These are phyloP conservation scores for Orobanche coerulescens DNA, from an alignment of 257 asterid species.

Conservation along the genomic window DNA sequence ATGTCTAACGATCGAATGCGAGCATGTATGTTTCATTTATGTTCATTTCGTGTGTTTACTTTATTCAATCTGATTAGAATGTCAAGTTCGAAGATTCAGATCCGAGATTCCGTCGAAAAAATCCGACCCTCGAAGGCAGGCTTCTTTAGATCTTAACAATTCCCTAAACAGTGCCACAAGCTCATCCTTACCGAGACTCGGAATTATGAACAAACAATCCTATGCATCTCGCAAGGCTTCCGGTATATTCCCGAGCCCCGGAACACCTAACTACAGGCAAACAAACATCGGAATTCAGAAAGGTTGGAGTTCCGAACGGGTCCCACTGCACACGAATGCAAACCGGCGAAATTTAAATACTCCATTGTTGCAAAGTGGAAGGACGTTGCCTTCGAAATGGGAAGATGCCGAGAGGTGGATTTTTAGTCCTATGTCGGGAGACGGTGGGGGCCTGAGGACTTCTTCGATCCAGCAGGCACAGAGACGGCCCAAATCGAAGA, in stretches of 20 bases:
- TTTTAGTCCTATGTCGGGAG: constrained; percentile 77
- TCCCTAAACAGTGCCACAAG: constrained; percentile 29
- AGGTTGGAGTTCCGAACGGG: constrained; percentile 95
- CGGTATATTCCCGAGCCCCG: constrained; percentile 72
- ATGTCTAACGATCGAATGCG: background rate
- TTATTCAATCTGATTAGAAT: constrained; percentile 40
- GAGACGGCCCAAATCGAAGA: constrained; percentile 79
- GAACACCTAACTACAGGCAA: constrained; percentile 72
- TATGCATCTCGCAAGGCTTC: constrained; percentile 34
- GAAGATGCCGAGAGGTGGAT: constrained; percentile 99
- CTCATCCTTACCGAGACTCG: constrained; percentile 56
- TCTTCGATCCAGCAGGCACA: constrained; percentile 60
- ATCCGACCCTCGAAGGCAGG: constrained; percentile 56
- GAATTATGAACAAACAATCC: constrained; percentile 45
- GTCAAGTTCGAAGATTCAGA: constrained; percentile 67
- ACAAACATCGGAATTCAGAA: constrained; percentile 60
- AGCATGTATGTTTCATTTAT: constrained; percentile 4
- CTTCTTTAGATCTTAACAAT: constrained; percentile 69
- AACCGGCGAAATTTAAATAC: constrained; percentile 42
- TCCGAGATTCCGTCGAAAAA: constrained; percentile 45
- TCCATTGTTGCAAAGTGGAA: constrained; percentile 53
- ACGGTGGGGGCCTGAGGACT: constrained; percentile 34
- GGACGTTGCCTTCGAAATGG: constrained; percentile 92
- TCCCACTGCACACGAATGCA: constrained; percentile 47
- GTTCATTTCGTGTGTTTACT: background rate